phyloP scores from a whole-genome alignment of 1,284 basidiomycete genomes.

The Austroboletus novae-zelandiae region DNA sequence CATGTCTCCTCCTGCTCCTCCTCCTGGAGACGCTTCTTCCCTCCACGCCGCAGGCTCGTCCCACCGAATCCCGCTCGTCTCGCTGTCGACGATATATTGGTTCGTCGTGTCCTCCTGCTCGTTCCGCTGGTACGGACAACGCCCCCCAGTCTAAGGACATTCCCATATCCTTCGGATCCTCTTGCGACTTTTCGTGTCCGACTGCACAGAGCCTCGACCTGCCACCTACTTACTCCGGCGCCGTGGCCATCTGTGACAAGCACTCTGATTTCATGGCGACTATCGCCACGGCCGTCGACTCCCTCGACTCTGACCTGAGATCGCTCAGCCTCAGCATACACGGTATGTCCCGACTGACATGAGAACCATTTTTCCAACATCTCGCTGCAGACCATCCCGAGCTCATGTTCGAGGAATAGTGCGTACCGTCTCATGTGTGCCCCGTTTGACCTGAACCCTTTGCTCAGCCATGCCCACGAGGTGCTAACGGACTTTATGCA shows the following conservation, averaged over 20 bases:
- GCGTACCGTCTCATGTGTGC: conserved; percentile 3
- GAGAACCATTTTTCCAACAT: conserved; percentile 1
- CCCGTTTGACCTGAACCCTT: background rate
- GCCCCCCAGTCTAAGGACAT: conserved; percentile 17
- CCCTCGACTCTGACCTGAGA: conserved; percentile 45
- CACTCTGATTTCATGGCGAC: conserved; percentile 35
- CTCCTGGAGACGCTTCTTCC: conserved; percentile 23
- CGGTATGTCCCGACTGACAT: conserved; percentile 36
- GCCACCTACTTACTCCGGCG: conserved; percentile 42
- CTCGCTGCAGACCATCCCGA: conserved; percentile 51
- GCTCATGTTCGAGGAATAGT: conserved; percentile 55
- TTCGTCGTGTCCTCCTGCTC: conserved; percentile 8
- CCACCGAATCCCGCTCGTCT: background rate
- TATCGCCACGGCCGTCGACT: conserved; percentile 47
- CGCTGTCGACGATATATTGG: conserved; percentile 4
- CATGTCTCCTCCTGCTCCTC: conserved; percentile 23
- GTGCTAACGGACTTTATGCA: conserved; percentile 54
- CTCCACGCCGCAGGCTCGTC: background rate
- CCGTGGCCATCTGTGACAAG: conserved; percentile 17
- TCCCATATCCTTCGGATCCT: conserved; percentile 32
- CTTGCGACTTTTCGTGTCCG: conserved; percentile 28
- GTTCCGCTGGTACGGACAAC: conserved; percentile 5
- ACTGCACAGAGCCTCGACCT: conserved; percentile 20
- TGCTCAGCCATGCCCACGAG: conserved; percentile 55
- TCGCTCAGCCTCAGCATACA: conserved; percentile 59